Evolutionary conservation across 2,329 filamentous ascomycete species (phyloP), one percentile per base, ranked within the genome.

Genomic region (Cytospora schulzeri): DNA sequence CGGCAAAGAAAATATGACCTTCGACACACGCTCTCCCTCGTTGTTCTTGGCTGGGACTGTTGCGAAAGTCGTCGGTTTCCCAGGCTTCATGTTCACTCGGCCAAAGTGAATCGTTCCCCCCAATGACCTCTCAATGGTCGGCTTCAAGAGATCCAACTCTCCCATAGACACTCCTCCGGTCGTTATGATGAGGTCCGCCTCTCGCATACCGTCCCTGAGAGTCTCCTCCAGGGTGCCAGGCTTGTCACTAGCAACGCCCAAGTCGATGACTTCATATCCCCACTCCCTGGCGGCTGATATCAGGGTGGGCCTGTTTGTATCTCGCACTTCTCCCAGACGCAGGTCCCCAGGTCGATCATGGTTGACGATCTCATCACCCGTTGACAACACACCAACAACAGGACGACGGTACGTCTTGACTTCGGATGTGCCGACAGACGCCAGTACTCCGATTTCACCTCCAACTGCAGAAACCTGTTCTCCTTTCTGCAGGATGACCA

Each of bases 161-260:
- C 95, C 95, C 95, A 99, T 99, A 12, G 92, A 96, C 24, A 98
- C 95, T 56, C 95, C 95, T 26, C 95, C 95, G 0, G 91, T 94
- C 19, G 95, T 98, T 72, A 99, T 88, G 64, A 99, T 84, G 15
- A 98, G 80, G 72, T 97, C 93, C 29, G 89, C 88, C 56, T 81
- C 80, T 24, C 91, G 85, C 66, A 98, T 81, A 0, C 90, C 92
- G 64, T 86, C 83, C 2, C 93, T 89, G 12, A 99, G 83, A 2
- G 84, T 88, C 71, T 90, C 81, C 74, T 98, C 94, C 0, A 99
- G 83, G 1, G 86, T 84, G 1, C 87, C 88, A 0, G 89, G 82
- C 78, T 86, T 86, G 75, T 96, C 92, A 50, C 83, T 86, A 1
- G 89, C 92, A 69, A 99, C 96, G 1, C 93, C 93, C 0, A 98